Conservation (phyloP, 331 rosid genomes). For the Malus hybrid region DNA sequence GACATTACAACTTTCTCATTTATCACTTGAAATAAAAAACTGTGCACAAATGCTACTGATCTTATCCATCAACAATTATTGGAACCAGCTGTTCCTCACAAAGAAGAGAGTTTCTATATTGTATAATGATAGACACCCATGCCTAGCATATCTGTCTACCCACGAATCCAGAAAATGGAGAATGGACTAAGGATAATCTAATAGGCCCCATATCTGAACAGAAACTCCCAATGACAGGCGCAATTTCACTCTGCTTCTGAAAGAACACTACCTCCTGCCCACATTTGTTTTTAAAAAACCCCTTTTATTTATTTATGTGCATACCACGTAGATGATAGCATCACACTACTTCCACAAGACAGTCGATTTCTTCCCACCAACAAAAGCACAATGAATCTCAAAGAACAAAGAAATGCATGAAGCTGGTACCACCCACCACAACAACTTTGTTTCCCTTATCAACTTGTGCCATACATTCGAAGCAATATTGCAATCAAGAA, state of each 20-base stretch:
- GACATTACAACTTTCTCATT: background rate
- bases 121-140: background rate
- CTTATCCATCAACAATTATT: background rate
- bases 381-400: background rate
- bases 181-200: background rate
- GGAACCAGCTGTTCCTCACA: background rate
- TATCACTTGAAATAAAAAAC: background rate
- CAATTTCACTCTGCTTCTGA: background rate
- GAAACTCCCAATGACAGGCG: background rate
- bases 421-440: background rate
- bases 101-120: background rate
- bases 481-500: background rate
- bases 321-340: background rate
- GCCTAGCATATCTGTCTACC: background rate
- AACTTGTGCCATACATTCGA: background rate
- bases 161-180: background rate
- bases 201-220: background rate
- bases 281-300: background rate
- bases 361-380: background rate
- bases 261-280: background rate
- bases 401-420: background rate
- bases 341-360: background rate
- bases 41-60: background rate
- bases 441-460: background rate
- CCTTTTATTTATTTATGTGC: background rate